Conservation (phyloP, 2,329 filamentous ascomycete species). For the Talaromyces sp. region DNA sequence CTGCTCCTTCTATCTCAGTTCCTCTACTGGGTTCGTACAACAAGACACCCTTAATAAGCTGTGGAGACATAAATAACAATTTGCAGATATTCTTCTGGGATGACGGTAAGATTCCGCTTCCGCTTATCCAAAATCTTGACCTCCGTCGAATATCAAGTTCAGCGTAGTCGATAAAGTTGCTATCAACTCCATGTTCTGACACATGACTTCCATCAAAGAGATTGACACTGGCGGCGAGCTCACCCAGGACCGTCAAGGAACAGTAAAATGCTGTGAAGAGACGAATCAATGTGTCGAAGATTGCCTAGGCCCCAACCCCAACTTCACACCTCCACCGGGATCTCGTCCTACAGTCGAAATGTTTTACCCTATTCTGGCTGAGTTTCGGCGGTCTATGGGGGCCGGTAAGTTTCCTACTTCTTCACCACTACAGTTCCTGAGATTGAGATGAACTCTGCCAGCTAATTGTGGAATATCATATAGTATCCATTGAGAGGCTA, state of each 20-base stretch:
- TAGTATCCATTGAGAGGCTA: conserved; percentile 3
- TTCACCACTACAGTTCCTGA: neutral
- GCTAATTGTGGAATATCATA: neutral
- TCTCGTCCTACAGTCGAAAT: conserved; percentile 2
- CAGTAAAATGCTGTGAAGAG: neutral
- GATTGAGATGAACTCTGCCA: too few species aligned
- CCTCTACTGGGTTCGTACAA: neutral
- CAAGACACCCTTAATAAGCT: neutral
- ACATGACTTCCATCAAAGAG: neutral
- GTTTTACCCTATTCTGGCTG: neutral
- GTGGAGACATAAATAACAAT: neutral
- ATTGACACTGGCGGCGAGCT: neutral
- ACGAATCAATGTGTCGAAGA: conserved; percentile 3
- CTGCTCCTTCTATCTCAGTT: neutral
- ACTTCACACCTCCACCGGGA: neutral
- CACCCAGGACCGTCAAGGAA: conserved; percentile 1
- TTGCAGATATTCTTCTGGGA: conserved; percentile 4
- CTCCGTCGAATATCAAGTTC: neutral
- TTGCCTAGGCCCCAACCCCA: neutral
- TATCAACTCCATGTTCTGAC: neutral
- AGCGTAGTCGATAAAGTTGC: neutral
- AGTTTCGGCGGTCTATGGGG: neutral
- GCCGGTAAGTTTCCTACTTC: neutral
- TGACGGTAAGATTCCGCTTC: neutral
- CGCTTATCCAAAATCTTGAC: neutral